Evolutionary conservation across 2,329 filamentous ascomycete species (phyloP).

Genomic region (Aschersonia sp.): DNA sequence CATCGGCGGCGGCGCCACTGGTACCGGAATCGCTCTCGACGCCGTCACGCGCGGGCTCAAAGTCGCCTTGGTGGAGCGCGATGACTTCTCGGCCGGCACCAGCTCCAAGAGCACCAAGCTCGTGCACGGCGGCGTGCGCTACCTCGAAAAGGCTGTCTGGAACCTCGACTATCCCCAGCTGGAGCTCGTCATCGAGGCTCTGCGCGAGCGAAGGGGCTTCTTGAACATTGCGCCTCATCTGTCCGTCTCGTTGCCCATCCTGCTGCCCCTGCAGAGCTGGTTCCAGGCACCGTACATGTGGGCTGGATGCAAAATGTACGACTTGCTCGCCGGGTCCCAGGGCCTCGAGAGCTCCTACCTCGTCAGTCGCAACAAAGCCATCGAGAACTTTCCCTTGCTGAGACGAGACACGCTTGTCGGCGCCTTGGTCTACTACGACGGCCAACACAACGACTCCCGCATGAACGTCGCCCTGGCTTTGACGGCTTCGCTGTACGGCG

Average conservation of each 20-base stretch:
- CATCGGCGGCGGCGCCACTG: conserved; percentile 68
- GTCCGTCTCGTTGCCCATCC: conserved; percentile 67
- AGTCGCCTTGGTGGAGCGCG: conserved; percentile 68
- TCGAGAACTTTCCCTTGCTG: conserved; percentile 67
- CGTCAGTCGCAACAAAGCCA: conserved; percentile 60
- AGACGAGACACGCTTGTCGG: conserved; percentile 60
- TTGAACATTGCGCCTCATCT: conserved; percentile 72
- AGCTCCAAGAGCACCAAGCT: conserved; percentile 82
- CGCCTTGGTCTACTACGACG: conserved; percentile 76
- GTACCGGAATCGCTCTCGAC: conserved; percentile 68
- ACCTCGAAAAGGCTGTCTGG: conserved; percentile 77
- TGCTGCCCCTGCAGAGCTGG: conserved; percentile 71
- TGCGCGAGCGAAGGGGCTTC: conserved; percentile 73
- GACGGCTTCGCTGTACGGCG: conserved; percentile 67
- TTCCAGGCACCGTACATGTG: conserved; percentile 69
- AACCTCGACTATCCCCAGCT: conserved; percentile 77
- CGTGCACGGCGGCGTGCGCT: conserved; percentile 73
- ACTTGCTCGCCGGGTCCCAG: conserved; percentile 66
- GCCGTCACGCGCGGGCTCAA: conserved; percentile 65
- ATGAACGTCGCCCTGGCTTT: conserved; percentile 78
- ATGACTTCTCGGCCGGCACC: conserved; percentile 71
- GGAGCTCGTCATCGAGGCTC: conserved; percentile 64
- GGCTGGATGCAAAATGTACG: conserved; percentile 62
- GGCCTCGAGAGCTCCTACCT: conserved; percentile 78
- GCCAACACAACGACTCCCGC: conserved; percentile 74